Conservation (phyloP, 805 yeast genomes). For the Candida oleophila region DNA sequence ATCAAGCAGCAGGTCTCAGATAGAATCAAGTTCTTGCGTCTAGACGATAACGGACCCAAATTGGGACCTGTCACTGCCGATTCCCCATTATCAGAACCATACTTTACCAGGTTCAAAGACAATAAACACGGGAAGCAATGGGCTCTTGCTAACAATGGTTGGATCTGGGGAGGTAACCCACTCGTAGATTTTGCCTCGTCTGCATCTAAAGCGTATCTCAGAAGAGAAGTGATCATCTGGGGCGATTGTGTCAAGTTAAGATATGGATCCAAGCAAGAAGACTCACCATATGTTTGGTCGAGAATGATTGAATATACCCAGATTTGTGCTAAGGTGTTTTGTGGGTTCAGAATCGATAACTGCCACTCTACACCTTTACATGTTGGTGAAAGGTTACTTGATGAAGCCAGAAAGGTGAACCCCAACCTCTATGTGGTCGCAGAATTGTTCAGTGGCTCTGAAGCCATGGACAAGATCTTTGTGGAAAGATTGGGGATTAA, state of each 20-base stretch:
- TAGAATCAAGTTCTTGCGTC: constrained; percentile 71
- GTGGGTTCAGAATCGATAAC: constrained; percentile 91
- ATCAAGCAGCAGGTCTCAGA: constrained; percentile 71
- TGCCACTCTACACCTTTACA: constrained; percentile 96
- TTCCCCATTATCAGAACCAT: constrained; percentile 75
- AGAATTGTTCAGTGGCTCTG: constrained; percentile 90
- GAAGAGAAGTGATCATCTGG: constrained; percentile 96
- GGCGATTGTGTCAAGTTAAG: constrained; percentile 94
- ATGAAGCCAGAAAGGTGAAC: constrained; percentile 80
- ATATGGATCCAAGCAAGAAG: constrained; percentile 74
- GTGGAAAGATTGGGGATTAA: constrained; percentile 90
- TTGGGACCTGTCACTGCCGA: constrained; percentile 56
- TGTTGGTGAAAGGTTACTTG: constrained; percentile 87
- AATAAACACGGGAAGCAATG: constrained; percentile 53
- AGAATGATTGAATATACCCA: constrained; percentile 79
- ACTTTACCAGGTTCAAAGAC: constrained; percentile 71
- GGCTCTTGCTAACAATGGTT: constrained; percentile 91
- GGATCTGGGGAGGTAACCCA: constrained; percentile 98
- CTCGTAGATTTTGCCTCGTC: constrained; percentile 88
- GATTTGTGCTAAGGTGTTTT: constrained; percentile 68
- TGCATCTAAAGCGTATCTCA: constrained; percentile 73
- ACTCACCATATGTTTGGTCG: constrained; percentile 87
- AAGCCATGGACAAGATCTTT: constrained; percentile 82
- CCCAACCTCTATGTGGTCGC: constrained; percentile 92
- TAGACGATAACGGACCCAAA: constrained; percentile 81